Evolutionary conservation across 164 flowering plant species (phyloP).

Genomic region (Protea cynaroides): DNA sequence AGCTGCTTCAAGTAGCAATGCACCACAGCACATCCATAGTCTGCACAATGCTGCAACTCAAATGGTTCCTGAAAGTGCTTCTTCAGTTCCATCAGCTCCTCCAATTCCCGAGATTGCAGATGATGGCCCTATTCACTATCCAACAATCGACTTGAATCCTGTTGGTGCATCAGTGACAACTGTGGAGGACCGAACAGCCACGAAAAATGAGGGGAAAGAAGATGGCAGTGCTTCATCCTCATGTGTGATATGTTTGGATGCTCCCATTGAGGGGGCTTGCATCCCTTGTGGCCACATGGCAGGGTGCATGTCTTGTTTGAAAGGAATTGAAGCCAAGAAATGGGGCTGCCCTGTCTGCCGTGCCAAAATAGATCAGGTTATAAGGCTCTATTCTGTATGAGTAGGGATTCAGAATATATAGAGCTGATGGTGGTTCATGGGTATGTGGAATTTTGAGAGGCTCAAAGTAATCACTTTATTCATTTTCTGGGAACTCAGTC

Average conservation of each 20-base stretch:
- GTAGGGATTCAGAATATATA: neutral
- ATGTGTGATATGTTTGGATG: constrained; percentile 89
- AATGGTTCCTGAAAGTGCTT: constrained; percentile 8
- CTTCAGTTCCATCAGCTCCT: constrained; percentile 63
- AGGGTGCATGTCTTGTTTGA: constrained; percentile 94
- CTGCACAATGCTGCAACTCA: constrained; percentile 10
- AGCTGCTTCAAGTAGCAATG: constrained; percentile 31
- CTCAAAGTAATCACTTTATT: no score
- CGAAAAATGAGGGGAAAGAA: constrained; percentile 18
- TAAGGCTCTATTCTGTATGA: constrained; percentile 74
- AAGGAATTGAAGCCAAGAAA: constrained; percentile 62
- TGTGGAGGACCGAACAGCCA: constrained; percentile 14
- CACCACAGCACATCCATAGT: constrained; percentile 16
- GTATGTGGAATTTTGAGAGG: neutral
- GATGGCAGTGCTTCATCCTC: constrained; percentile 32
- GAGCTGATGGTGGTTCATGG: constrained; percentile 8
- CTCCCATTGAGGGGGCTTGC: constrained; percentile 89
- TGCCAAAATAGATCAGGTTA: constrained; percentile 64
- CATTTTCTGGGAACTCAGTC: no score
- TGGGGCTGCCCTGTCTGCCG: constrained; percentile 98
- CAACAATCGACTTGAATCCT: constrained; percentile 57
- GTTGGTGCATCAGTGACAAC: constrained; percentile 32
- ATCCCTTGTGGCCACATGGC: constrained; percentile 98
- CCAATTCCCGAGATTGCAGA: constrained; percentile 28
- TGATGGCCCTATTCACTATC: constrained; percentile 67